Evolutionary conservation across 2,329 filamentous ascomycete genomes (phyloP).

Genomic region (Aspergillus hiratsukae): DNA sequence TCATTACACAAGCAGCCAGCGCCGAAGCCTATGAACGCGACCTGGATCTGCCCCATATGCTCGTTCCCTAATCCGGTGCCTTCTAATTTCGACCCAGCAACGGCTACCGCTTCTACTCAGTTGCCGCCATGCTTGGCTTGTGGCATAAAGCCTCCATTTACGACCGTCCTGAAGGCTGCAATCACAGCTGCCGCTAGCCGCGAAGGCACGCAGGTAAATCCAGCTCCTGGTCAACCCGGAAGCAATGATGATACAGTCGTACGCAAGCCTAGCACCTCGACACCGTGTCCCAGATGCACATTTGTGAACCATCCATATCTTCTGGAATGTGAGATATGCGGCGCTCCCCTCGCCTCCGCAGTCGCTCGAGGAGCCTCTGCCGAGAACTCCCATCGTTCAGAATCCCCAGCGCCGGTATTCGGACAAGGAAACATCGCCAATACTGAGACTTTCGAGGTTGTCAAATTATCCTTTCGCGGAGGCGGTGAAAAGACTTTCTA

Average conservation of each 20-base stretch:
- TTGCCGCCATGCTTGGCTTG: constrained; percentile 86
- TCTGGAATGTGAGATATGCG: constrained; percentile 84
- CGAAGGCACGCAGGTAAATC: constrained; percentile 15
- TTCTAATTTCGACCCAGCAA: constrained; percentile 83
- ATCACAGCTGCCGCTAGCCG: constrained; percentile 65
- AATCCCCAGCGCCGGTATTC: constrained; percentile 74
- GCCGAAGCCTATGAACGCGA: constrained; percentile 53
- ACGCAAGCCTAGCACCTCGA: constrained; percentile 14
- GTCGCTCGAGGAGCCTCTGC: constrained; percentile 37
- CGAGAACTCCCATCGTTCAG: constrained; percentile 46
- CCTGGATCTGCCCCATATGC: constrained; percentile 95
- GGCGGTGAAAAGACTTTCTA: constrained; percentile 88
- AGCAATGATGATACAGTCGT: constrained; percentile 3
- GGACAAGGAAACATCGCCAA: constrained; percentile 42
- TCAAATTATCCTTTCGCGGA: constrained; percentile 87
- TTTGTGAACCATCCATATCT: constrained; percentile 91
- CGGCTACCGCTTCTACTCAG: constrained; percentile 72
- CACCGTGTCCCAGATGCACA: constrained; percentile 77
- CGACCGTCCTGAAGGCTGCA: constrained; percentile 79
- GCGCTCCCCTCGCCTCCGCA: constrained; percentile 64
- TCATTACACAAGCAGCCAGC: constrained; percentile 33
- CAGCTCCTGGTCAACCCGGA: background rate
- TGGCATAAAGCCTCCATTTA: constrained; percentile 83
- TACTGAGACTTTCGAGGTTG: constrained; percentile 63
- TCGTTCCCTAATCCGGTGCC: constrained; percentile 91